Base-by-base conservation (phyloP, 192 early-diverging fungal genomes). In the Entrophospora sp. region DNA sequence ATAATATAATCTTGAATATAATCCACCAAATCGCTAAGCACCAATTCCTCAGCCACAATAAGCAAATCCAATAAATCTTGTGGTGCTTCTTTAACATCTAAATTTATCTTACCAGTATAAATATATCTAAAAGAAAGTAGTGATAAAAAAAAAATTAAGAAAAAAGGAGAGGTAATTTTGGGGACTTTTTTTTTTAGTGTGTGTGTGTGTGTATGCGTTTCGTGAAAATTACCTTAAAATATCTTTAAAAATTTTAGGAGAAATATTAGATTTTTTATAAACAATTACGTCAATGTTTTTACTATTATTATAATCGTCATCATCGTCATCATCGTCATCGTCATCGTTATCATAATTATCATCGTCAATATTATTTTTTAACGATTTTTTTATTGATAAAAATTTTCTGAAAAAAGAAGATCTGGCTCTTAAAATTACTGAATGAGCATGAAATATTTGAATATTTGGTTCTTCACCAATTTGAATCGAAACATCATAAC, bases 401-500 rank as follows among this genome's bases (percentile, higher is more conserved):
- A 34, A 30, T 2, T 2, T 3, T 22, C 20, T 18, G 28, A 59
- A 59, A 37, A 36, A 59, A 25, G 56, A 25, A 36, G 56, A 59
- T 34, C 56, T 59, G 1, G 56, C 56, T 37, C 35, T 59, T 25
- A 59, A 59, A 38, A 59, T 59, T 36, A 38, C 37, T 0, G 56
- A 59, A 36, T 59, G 56, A 12, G 56, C 34, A 20, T 37, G 14
- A 27, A 59, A 59, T 4, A 40, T 3, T 40, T 59, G 22, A 13
- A 27, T 27, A 59, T 59, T 37, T 10, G 56, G 35, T 37, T 59
- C 56, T 36, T 59, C 56, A 22, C 56, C 56, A 24, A 38, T 25
- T 37, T 58, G 56, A 24, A 58, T 38, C 14, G 24, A 24, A 22
- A 58, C 56, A 58, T 58, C 36, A 40, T 59, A 59, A 59, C 36